Percentiles rank a stretch among this genome's conserved stretches.
phyloP scores from a whole-genome alignment of 1,139 yeast genomes.

The Candida sp. region DNA sequence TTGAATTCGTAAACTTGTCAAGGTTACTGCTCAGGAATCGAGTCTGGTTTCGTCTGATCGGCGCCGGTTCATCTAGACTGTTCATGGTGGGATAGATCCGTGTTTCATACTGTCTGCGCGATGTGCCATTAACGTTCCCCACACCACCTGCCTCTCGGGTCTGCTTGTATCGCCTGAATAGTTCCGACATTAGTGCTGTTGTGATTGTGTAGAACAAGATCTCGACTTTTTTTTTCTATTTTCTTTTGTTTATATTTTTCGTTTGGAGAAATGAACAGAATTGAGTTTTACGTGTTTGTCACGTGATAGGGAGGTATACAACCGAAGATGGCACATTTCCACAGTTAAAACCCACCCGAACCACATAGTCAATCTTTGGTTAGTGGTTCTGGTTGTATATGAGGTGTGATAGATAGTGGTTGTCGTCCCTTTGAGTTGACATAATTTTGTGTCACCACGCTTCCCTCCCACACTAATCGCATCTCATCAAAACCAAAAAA shows the following conservation, averaged over 20 bases:
- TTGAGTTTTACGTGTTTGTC: not conserved
- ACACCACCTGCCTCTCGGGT: constrained; percentile 3
- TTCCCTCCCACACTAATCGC: not conserved
- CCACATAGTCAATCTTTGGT: too few relatives aligned
- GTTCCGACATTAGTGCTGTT: constrained; percentile 10
- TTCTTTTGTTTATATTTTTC: not conserved
- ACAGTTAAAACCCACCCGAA: not conserved
- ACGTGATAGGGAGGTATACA: not conserved
- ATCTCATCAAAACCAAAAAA: not conserved
- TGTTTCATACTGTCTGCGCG: not conserved
- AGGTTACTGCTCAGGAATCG: not conserved
- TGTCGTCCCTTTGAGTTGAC: too few relatives aligned
- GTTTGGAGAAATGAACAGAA: not conserved
- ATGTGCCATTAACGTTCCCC: not conserved
- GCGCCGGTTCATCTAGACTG: not conserved
- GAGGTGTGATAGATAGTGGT: too few relatives aligned
- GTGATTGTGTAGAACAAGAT: not conserved
- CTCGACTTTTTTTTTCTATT: not conserved
- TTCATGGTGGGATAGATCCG: not conserved
- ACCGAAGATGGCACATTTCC: not conserved
- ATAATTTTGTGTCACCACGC: too few relatives aligned
- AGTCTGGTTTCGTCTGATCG: not conserved
- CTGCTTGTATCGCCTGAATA: constrained; percentile 10
- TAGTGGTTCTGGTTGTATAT: too few relatives aligned
- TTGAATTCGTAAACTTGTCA: not conserved